Evolutionary conservation across 306 rosid species (phyloP), one percentile per base, ranked within the genome.

Genomic region (Sesbania bispinosa): DNA sequence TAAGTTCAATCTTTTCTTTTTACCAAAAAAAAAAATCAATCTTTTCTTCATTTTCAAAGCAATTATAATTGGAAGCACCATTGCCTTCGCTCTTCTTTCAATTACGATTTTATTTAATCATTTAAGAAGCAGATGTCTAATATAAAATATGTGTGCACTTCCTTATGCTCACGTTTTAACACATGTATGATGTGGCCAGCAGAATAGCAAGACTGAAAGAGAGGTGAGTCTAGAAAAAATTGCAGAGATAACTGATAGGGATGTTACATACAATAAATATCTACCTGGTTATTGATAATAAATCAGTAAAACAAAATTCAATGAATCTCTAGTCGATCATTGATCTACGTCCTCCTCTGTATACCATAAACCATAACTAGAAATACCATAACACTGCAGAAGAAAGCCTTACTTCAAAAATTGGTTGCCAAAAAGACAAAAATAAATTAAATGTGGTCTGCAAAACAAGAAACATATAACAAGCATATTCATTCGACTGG

Each of bases 401-500:
- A 21, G 14, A 57, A 45, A 13, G 27, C 26, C 50, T 48, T 48
- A 8, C 71, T 19, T 62, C 54, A 74, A 75, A 74, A 68, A 26
- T 35, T 33, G 69, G 60, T 45, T n/a, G 73, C 62, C 19, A 4
- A 35, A 60, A 16, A 15, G 9, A 51, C 35, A 15, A 6, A 67
- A 41, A 66, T 10, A 59, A 42, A 39, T 23, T 0, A 43, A 42
- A 53, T 36, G 39, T 36, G 51, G 55, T 69, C 64, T 35, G 32
- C 35, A 10, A 80, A 59, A 67, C 26, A 73, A 26, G 41, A 7
- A 60, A 62, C 51, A 45, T 16, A 29, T 32, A 62, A 62, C 53
- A 54, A 69, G 70, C 62, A 69, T 62, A 54, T 75, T 53, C 57
- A 42, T 53, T 61, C 23, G 7, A 23, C 32, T 14, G 32, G 67